Evolutionary conservation across 2,329 filamentous ascomycete genomes (phyloP).

Genomic region (Bertia moriformis): DNA sequence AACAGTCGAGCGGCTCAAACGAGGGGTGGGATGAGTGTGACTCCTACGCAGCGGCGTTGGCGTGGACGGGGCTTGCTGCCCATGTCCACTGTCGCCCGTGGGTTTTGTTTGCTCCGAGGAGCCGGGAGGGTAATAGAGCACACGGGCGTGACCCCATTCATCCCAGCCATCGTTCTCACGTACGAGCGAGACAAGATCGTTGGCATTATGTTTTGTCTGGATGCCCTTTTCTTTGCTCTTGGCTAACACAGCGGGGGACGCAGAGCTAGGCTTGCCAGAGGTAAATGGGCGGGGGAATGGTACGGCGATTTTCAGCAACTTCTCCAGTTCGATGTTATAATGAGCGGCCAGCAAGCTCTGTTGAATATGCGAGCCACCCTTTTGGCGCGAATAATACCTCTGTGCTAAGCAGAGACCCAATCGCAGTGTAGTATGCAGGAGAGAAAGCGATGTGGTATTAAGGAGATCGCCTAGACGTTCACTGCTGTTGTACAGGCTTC

Average conservation of each 20-base stretch:
- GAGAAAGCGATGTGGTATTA: constrained; percentile 67
- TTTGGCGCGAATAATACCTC: constrained; percentile 49
- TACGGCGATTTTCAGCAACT: constrained; percentile 67
- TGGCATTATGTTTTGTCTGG: constrained; percentile 33
- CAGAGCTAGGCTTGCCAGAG: constrained; percentile 17
- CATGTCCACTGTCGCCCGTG: background rate
- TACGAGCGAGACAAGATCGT: constrained; percentile 66
- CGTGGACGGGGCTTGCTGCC: background rate
- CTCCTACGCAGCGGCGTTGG: background rate
- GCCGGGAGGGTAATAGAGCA: background rate
- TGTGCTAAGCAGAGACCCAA: constrained; percentile 78
- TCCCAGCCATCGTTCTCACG: constrained; percentile 27
- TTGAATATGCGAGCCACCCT: background rate
- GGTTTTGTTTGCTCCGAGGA: background rate
- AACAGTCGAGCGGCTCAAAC: background rate
- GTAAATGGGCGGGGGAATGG: constrained; percentile 52
- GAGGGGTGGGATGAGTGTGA: background rate
- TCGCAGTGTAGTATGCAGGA: constrained; percentile 66
- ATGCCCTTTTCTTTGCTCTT: constrained; percentile 64
- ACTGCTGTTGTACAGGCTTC: constrained; percentile 92
- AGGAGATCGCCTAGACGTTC: constrained; percentile 76
- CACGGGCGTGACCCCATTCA: constrained; percentile 3
- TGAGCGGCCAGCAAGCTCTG: constrained; percentile 59
- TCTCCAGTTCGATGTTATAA: constrained; percentile 66
- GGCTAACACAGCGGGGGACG: constrained; percentile 35